Percentiles rank a stretch among this genome's conserved stretches.
These are phyloP conservation scores for Agastache rugosa DNA, from an alignment of 257 asterid species.

Conservation along the genomic window DNA sequence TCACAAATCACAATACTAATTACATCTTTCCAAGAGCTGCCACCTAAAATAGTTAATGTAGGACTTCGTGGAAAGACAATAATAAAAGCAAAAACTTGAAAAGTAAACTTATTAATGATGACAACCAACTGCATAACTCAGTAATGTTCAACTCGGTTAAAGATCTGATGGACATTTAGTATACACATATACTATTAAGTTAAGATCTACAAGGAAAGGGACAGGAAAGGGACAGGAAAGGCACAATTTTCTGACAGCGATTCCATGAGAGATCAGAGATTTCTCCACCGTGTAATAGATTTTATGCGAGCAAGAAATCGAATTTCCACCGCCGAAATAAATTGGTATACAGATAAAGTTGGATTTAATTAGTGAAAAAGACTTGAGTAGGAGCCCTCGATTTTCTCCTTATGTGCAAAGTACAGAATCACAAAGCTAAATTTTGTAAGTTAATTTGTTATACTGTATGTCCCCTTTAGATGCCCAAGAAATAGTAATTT, in stretches of 20 bases:
- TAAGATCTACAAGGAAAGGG: constrained; percentile 28
- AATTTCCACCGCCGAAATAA: not conserved
- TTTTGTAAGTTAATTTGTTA: not conserved
- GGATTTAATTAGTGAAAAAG: not conserved
- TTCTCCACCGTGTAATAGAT: not conserved
- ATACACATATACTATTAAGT: not conserved
- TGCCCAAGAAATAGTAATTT: not conserved
- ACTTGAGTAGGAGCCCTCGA: not conserved
- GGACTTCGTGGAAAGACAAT: not conserved
- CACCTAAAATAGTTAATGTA: constrained; percentile 3
- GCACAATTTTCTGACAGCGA: not conserved
- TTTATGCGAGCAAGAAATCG: not conserved
- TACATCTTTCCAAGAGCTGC: not conserved
- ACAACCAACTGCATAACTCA: constrained; percentile 7
- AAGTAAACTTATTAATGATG: constrained; percentile 25
- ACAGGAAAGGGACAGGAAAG: constrained; percentile 11
- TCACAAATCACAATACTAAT: not conserved
- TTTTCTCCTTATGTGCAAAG: not conserved
- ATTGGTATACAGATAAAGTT: not conserved
- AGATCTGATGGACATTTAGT: constrained; percentile 28
- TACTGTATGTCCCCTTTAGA: not conserved
- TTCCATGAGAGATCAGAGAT: constrained; percentile 17
- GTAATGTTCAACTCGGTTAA: not conserved
- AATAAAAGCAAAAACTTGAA: constrained; percentile 20
- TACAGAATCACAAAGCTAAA: not conserved